Conservation (phyloP, 2,329 filamentous ascomycete species). For the Fusarium sp. region DNA sequence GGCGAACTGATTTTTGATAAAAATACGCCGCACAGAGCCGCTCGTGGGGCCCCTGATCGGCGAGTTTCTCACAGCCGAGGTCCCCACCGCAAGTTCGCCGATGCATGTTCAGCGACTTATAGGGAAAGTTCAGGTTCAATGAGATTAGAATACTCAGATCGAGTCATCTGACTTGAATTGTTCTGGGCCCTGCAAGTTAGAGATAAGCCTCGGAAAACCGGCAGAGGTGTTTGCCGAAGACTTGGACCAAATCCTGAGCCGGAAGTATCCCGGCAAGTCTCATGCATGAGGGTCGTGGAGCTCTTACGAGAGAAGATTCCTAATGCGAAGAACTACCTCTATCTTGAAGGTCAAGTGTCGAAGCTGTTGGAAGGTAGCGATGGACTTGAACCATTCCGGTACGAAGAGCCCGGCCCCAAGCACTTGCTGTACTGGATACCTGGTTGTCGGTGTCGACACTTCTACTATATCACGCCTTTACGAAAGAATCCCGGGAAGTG, state of each 20-base stretch:
- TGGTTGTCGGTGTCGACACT: slow-evolving; percentile 80
- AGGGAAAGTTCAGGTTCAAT: neutral
- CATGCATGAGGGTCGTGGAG: slow-evolving; percentile 84
- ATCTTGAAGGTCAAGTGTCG: slow-evolving; percentile 83
- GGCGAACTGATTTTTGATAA: neutral
- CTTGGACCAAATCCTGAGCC: slow-evolving; percentile 61
- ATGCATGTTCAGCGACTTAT: neutral
- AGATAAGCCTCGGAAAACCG: neutral
- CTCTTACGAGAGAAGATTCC: slow-evolving; percentile 73
- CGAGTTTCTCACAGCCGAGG: neutral
- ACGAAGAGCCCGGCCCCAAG: neutral
- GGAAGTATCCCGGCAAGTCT: slow-evolving; percentile 58
- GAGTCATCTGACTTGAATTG: neutral
- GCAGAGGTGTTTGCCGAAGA: slow-evolving; percentile 48
- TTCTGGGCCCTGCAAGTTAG: neutral
- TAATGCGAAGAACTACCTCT: slow-evolving; percentile 72
- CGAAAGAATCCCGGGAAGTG: neutral
- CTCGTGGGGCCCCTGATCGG: neutral
- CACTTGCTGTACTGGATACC: neutral
- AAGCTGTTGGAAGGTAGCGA: slow-evolving; percentile 81
- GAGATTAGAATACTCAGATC: neutral
- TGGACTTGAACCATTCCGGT: slow-evolving; percentile 66
- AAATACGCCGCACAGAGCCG: neutral
- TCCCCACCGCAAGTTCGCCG: neutral
- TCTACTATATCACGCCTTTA: slow-evolving; percentile 80